Base-by-base conservation (phyloP, 805 yeast genomes). In the Metschnikowia borealis region DNA sequence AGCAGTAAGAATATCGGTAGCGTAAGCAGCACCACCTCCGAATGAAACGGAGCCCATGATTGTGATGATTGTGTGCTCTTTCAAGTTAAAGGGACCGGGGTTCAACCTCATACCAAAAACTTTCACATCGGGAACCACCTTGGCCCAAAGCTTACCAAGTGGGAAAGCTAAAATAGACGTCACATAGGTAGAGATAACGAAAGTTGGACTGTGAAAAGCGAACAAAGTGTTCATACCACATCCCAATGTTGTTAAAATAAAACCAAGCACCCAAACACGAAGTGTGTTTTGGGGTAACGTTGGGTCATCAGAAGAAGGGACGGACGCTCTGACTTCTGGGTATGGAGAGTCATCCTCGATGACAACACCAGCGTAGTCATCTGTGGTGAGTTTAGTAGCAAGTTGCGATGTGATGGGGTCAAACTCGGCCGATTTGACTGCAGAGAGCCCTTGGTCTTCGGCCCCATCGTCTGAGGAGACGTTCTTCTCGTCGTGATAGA, bases 321-420 rank as follows among this genome's bases (percentile, higher is more conserved):
- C 81, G 20, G 83, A 78, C 26, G 87, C 79, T 63, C 89, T 74
- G 18, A 83, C 87, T 64, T 83, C 88, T 1, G 85, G 81, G 61
- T 83, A 83, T 8, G 87, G 86, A 18, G 62, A 58, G 53, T 58
- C 61, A 40, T 57, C 60, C 38, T 57, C 62, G n/a, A 52, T 51
- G 15, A 38, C 37, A 32, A 57, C 46, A 18, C 53, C 61, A 14
- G 62, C 61, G 20, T 58, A 58, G 15, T 54, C 58, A 34, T 58
- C 62, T 13, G 47, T 49, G 13, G 50, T 50, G 39, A 58, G 51
- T 21, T 51, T 46, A 21, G 55, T 49, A 17, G 57, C 59, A 23
- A 58, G 48, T 18, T 48, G 38, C 13, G 52, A 45, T 38, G 54
- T 52, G 43, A 53, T 48, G 2, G 60, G 60, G 49, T 58, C 62